phyloP scores from a whole-genome alignment of 768 basidiomycete species.

The Xerocomellus chrysenteron region DNA sequence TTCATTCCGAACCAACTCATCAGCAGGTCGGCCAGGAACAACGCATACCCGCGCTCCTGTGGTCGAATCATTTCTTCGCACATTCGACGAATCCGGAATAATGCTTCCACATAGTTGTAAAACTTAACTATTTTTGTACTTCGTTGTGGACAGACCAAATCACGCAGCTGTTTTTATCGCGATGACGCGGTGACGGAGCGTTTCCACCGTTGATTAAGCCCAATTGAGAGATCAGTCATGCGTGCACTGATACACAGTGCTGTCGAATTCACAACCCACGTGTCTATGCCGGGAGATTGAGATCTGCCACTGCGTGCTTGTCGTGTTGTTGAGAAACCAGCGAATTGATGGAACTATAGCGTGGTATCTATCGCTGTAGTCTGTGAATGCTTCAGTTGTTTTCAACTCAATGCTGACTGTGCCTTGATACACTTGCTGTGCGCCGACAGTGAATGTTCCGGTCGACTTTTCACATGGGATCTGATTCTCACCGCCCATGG shows the following conservation, averaged over 20 bases:
- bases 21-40: slow-evolving; percentile 27
- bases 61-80: slow-evolving; percentile 16
- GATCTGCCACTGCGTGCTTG: slow-evolving; percentile 16
- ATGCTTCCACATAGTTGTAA: background rate
- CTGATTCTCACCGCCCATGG: slow-evolving; percentile 23
- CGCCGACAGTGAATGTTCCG: slow-evolving; percentile 7
- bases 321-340: slow-evolving; percentile 13
- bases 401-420: background rate
- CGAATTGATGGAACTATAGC: background rate
- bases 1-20: slow-evolving; percentile 13
- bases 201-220: slow-evolving; percentile 24
- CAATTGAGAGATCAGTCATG: slow-evolving; percentile 12
- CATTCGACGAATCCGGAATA: slow-evolving; percentile 5
- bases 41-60: slow-evolving; percentile 3
- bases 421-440: slow-evolving; percentile 21
- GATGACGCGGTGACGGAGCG: slow-evolving; percentile 7
- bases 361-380: background rate
- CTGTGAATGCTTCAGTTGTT: background rate
- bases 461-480: slow-evolving; percentile 18
- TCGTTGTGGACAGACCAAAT: slow-evolving; percentile 3
- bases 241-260: slow-evolving; percentile 13
- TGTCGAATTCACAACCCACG: slow-evolving; percentile 15
- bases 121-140: slow-evolving; percentile 15
- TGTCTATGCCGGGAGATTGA: slow-evolving; percentile 3
- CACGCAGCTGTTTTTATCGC: slow-evolving; percentile 7